Evolutionary conservation across 371 early-diverging fungal species (phyloP), one percentile per base, ranked within the genome.

Genomic region (Syncephalis plumigaleata): DNA sequence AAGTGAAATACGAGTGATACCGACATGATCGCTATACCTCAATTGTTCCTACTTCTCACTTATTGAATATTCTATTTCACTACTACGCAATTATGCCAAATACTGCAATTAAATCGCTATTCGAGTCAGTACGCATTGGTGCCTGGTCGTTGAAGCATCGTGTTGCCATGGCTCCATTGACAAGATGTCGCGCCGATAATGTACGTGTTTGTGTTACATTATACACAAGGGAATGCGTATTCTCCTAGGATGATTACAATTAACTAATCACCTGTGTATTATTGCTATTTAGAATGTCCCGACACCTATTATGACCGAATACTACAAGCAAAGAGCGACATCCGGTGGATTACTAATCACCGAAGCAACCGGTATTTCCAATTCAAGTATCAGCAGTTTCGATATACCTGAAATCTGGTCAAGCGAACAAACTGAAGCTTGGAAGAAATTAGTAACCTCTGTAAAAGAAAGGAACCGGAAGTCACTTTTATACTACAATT

Each of bases 301-400:
- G 4, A 40, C 40, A 5, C 8, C 16, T 5, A 5, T 40, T 5
- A 15, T 15, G 7, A 15, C 5, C 18, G 40, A 40, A 44, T 70
- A 75, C 54, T 79, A 79, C 46, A 48, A 45, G 5, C 76, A 79
- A 52, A 61, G 79, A 36, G 67, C 75, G 2, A 64, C 66, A 8
- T 36, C 43, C 13, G 75, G 75, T 39, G 65, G 63, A 18, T 49
- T 66, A 9, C 46, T 67, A 16, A 51, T 70, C 36, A 51, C 31
- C 17, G 47, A 45, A 45, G 37, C 47, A 15, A 49, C 50, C 5
- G 45, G 45, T n/a, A 27, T 49, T 16, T 49, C 62, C 23, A 65
- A 64, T 21, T 44, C 47, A 11, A 56, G 60, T n/a, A 47, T 44
- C 9, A 22, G 54, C 21, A 45, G 36, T 26, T 51, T 54, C 9